phyloP scores from a whole-genome alignment of 139 green algal genomes.

The Volvox reticuliferus region DNA sequence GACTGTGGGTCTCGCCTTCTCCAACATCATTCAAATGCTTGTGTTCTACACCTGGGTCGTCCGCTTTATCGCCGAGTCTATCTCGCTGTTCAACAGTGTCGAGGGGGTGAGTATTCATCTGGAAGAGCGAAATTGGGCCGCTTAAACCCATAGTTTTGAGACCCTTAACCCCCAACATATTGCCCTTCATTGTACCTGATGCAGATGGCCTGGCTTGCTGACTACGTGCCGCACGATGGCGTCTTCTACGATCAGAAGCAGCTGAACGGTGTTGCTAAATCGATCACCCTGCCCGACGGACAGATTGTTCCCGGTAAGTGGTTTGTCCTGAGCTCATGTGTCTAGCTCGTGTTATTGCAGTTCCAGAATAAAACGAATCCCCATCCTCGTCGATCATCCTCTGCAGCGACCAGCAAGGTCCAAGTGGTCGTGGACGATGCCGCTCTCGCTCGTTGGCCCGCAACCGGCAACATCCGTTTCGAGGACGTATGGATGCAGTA shows the following conservation, averaged over 20 bases:
- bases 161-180: no score
- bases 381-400: no score
- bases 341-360: no score
- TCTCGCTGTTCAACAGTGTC: slow-evolving; percentile 56
- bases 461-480: slow-evolving; percentile 59
- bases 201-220: slow-evolving; percentile 62
- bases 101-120: slow-evolving; percentile 59
- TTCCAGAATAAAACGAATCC: no score
- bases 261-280: slow-evolving; percentile 18
- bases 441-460: slow-evolving; percentile 55
- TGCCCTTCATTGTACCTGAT: no score
- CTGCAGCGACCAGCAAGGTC: slow-evolving; percentile 27
- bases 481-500: slow-evolving; percentile 70
- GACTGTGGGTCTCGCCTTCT: slow-evolving; percentile 73
- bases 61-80: slow-evolving; percentile 65
- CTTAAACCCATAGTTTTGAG: no score
- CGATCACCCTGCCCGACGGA: slow-evolving; percentile 26
- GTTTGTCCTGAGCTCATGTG: not conserved
- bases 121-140: no score
- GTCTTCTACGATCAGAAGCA: slow-evolving; percentile 44
- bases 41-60: slow-evolving; percentile 73
- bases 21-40: slow-evolving; percentile 73
- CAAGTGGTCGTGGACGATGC: slow-evolving; percentile 40
- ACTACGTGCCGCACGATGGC: slow-evolving; percentile 61
- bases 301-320: slow-evolving; percentile 11